Evolutionary conservation across 1,284 basidiomycete genomes (phyloP).

Genomic region (Somion occarium): DNA sequence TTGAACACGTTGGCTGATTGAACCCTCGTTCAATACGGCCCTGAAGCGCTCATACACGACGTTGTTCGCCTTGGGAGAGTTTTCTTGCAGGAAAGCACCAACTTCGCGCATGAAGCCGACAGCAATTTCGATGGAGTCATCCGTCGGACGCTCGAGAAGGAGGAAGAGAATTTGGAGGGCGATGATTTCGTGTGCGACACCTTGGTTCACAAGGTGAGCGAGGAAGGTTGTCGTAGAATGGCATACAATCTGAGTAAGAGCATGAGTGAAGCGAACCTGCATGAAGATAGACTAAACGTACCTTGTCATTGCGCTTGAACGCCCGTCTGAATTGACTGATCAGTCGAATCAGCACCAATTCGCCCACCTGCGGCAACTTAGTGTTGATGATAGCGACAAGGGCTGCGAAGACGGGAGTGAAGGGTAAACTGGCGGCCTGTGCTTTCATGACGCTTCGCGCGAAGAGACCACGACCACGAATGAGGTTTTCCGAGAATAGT

Average conservation of each 20-base stretch:
- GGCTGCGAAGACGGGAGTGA: slow-evolving; percentile 96
- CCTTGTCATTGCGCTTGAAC: slow-evolving; percentile 98
- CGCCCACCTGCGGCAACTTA: slow-evolving; percentile 95
- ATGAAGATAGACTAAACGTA: slow-evolving; percentile 36
- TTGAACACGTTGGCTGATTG: slow-evolving; percentile 94
- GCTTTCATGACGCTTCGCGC: slow-evolving; percentile 96
- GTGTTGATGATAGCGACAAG: slow-evolving; percentile 95
- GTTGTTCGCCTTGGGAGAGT: slow-evolving; percentile 91
- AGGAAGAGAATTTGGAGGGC: slow-evolving; percentile 94
- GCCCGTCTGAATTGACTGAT: slow-evolving; percentile 94
- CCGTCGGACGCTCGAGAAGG: slow-evolving; percentile 91
- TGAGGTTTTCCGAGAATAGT: slow-evolving; percentile 87
- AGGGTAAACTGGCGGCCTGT: slow-evolving; percentile 93
- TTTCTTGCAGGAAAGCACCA: slow-evolving; percentile 91
- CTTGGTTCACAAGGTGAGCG: slow-evolving; percentile 95
- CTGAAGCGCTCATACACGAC: slow-evolving; percentile 95
- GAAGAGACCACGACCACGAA: slow-evolving; percentile 87
- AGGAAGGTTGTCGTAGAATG: slow-evolving; percentile 95
- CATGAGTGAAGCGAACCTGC: neutral
- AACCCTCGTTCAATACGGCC: slow-evolving; percentile 92
- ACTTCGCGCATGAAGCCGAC: slow-evolving; percentile 98
- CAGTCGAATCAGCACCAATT: slow-evolving; percentile 83
- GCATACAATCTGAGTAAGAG: slow-evolving; percentile 68
- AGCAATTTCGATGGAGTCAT: slow-evolving; percentile 97
- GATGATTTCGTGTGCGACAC: slow-evolving; percentile 90